Conservation (phyloP, 305 asterid species). For the Fraxinus dipetala region DNA sequence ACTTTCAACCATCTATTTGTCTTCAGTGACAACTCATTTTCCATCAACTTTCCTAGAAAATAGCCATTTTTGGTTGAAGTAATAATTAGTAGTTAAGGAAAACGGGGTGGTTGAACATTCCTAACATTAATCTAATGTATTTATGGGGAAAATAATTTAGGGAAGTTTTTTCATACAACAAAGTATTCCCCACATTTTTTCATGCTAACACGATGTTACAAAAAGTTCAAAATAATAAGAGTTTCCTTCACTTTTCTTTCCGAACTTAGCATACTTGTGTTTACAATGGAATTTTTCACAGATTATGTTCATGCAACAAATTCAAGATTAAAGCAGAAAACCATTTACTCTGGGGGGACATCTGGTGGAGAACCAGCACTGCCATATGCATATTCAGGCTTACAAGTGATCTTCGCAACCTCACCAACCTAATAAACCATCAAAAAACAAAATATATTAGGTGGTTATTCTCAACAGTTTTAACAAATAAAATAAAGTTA, state of each 20-base stretch:
- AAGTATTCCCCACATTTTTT: background rate
- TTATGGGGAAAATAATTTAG: background rate
- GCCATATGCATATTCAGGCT: constrained; percentile 95
- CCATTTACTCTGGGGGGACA: constrained; percentile 72
- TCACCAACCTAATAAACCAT: constrained; percentile 72
- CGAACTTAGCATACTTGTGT: background rate
- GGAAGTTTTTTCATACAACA: background rate
- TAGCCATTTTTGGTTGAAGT: background rate
- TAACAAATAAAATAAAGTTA: background rate
- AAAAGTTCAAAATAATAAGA: background rate
- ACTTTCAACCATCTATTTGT: background rate
- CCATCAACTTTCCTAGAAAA: background rate
- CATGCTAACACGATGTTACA: background rate
- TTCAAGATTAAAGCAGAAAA: constrained; percentile 8
- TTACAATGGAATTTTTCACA: constrained; percentile 5
- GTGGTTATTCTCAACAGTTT: background rate
- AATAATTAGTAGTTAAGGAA: background rate
- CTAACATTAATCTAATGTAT: background rate
- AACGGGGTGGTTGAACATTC: background rate
- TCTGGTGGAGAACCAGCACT: constrained; percentile 96
- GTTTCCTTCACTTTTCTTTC: background rate
- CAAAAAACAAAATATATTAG: constrained; percentile 7
- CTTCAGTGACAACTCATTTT: background rate
- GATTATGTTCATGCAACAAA: constrained; percentile 5
- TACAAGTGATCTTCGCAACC: constrained; percentile 83